Conservation (phyloP, 2,329 filamentous ascomycete species). For the Leptographium lundbergii region DNA sequence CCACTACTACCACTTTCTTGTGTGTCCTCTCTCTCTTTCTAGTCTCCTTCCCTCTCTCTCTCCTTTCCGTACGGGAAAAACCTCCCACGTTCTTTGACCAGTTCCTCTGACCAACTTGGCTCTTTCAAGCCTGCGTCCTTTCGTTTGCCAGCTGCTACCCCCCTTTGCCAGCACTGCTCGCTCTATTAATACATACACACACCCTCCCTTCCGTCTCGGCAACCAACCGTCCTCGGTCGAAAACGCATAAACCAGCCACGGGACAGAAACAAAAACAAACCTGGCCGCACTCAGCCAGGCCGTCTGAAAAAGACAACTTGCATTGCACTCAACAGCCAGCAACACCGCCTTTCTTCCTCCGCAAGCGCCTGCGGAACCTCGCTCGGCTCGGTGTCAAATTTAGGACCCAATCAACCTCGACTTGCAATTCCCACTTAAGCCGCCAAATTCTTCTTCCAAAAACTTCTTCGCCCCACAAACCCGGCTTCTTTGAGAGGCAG, state of each 20-base stretch:
- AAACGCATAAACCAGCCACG: background rate
- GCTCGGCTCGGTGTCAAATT: constrained; percentile 2
- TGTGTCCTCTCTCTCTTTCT: background rate
- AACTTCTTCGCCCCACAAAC: constrained; percentile 9
- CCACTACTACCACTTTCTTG: background rate
- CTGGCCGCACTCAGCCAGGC: background rate
- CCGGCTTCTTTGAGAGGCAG: background rate
- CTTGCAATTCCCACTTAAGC: constrained; percentile 13
- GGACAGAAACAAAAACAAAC: background rate
- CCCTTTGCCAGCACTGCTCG: too few species aligned
- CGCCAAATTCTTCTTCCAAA: background rate
- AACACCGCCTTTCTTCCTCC: constrained; percentile 2
- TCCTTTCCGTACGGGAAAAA: too few species aligned
- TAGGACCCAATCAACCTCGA: constrained; percentile 17
- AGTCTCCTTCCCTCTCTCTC: background rate
- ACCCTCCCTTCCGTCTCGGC: background rate
- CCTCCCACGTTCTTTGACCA: background rate
- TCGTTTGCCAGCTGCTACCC: too few species aligned
- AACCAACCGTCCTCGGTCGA: background rate
- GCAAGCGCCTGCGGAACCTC: constrained; percentile 10
- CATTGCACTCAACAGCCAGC: background rate
- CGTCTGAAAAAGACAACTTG: background rate
- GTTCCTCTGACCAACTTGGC: background rate
- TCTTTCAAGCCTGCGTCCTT: too few species aligned
- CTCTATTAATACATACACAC: too few species aligned